Evolutionary conservation across 2,329 filamentous ascomycete genomes (phyloP), one percentile per base, ranked within the genome.

Genomic region (Aspergillus ochraceoroseus): DNA sequence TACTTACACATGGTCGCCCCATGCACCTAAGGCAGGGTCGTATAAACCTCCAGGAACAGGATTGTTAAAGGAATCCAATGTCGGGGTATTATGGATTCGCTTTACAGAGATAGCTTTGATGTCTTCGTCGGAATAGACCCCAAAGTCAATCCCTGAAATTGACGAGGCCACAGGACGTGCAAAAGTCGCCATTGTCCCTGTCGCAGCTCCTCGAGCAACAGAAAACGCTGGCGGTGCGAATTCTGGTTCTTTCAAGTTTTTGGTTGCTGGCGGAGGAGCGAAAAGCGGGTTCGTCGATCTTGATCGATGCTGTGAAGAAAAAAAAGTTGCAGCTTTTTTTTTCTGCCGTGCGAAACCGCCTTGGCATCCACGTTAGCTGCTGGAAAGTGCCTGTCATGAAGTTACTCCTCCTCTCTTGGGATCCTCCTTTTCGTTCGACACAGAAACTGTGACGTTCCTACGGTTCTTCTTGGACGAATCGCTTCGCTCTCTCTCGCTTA

Each of bases 1-100:
- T 13, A 67, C 80, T 70, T 76, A 94, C 86, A 81, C 73, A 63
- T 85, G 79, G 59, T 95, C 87, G 32, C 85, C 81, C 76, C 87
- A 95, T 38, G 90, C 87, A 19, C 92, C 92, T 46, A 98, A 74
- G 32, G 90, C 89, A 41, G 86, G 79, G 66, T 95, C 92, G 61
- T 98, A 95, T 6, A 98, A 76, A 62, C 92, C 92, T 44, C 88
- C 88, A 9, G 88, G 85, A 7, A 94, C 78, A 5, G 90, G 89
- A 56, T 95, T 89, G 52, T 94, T 76, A 41, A 95, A 79, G 43
- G 80, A 87, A 67, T 96, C 92, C 64, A 96, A 92, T n/a, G 92
- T 95, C 52, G 79, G 86, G 36, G 88, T 83, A 70, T 94, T 94
- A 60, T 94, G 85, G 56, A 98, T 94, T 66, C 82, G 81, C 72